Base-by-base conservation (phyloP, 805 yeast genomes). In the Saturnispora quitensis region DNA sequence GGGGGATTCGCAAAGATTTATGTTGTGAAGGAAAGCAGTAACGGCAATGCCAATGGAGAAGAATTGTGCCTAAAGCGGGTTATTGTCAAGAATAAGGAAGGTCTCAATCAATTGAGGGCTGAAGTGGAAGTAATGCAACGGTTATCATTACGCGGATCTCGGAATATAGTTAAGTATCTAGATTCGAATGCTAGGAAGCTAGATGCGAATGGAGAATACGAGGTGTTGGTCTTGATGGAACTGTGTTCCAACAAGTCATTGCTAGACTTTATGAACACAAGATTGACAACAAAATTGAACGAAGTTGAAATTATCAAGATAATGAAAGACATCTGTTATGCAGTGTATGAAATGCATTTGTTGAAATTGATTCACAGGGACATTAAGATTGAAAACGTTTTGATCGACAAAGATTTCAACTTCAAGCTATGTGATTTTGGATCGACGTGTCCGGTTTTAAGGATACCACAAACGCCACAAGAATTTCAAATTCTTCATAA, bases 121-220 rank as follows among this genome's bases (percentile, higher is more conserved):
- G 99, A 93, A 66, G 99, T 93, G 15, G 98, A 93, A 64, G 95
- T 97, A 12, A 91, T 93, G 98, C 86, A 88, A 68, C 74, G 96
- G 27, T 73, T 93, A 34, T 18, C 42, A 8, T 20, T n/a, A 18
- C 73, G 82, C 55, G 96, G 95, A 8, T 78, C 86, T 57, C 76
- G 77, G 45, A 82, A 84, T 63, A 81, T 93, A 55, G 99, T 93
- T 1, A 82, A 88, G 3, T 93, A 93, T 66, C 86, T 89, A 49
- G 99, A 93, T 66, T 88, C 97, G 3, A 97, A 93, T 69, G 99
- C 99, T 6, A 81, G 95, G 12, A 75, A 95, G 59, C 70, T 84
- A 67, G 53, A 68, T 2, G 24, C 25, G 24, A 55, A 54, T n/a
- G 62, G 74, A 3, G 56, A 61, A 44, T 93, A 88, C 65, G 98